Conservation (phyloP, 805 yeast species). For the Wickerhamomyces chaumierensis region DNA sequence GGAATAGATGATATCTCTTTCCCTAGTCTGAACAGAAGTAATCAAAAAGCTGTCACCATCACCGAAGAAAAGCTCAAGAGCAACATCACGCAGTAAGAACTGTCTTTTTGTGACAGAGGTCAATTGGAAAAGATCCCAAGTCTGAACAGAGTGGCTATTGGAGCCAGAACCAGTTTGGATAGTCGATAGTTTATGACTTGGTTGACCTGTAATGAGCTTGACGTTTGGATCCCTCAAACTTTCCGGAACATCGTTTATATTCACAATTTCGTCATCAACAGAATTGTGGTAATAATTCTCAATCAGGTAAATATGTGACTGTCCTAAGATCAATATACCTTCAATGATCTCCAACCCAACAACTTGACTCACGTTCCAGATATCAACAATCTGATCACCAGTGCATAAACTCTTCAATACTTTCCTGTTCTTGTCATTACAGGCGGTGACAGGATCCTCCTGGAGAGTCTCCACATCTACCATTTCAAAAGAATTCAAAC, state of each 20-base stretch:
- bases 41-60: constrained; percentile 64
- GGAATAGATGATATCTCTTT: constrained; percentile 45
- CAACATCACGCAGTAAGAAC: constrained; percentile 70
- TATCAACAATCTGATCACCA: constrained; percentile 58
- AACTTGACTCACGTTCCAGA: constrained; percentile 69
- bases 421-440: constrained; percentile 65
- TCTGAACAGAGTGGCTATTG: constrained; percentile 33
- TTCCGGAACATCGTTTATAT: constrained; percentile 53
- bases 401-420: constrained; percentile 56
- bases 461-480: constrained; percentile 27
- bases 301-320: constrained; percentile 51
- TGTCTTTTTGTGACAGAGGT: constrained; percentile 63
- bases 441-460: constrained; percentile 19
- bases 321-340: constrained; percentile 63
- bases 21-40: constrained; percentile 42
- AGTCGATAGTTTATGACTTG: constrained; percentile 12
- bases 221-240: constrained; percentile 58
- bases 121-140: constrained; percentile 52
- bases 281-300: constrained; percentile 54
- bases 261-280: constrained; percentile 44
- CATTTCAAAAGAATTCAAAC: constrained; percentile 30
- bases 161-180: constrained; percentile 11
- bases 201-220: constrained; percentile 45
- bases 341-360: constrained; percentile 70
- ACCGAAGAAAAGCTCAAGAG: constrained; percentile 63